Evolutionary conservation across 176 grass and related monocot species (phyloP).

Genomic region (Puccinellia tenuiflora): DNA sequence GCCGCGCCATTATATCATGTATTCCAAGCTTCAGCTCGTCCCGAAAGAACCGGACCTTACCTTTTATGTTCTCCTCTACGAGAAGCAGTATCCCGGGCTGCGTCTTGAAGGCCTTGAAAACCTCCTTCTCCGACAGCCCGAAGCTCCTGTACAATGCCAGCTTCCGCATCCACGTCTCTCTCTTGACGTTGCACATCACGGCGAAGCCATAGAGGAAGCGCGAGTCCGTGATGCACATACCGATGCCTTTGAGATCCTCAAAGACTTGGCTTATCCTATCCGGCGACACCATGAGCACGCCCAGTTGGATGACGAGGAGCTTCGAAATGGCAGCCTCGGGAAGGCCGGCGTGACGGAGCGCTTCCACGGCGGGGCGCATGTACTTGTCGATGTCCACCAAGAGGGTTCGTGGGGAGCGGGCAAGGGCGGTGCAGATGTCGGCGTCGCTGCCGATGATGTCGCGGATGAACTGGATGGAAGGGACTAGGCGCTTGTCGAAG

Average conservation of each 20-base stretch:
- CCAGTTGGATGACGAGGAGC: slow-evolving; percentile 6
- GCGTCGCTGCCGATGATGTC: slow-evolving; percentile 15
- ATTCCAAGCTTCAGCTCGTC: slow-evolving; percentile 25
- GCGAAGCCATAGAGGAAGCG: slow-evolving; percentile 13
- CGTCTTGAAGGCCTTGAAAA: slow-evolving; percentile 30
- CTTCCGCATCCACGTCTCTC: slow-evolving; percentile 30
- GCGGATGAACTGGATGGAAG: slow-evolving; percentile 27
- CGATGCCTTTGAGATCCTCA: slow-evolving; percentile 23
- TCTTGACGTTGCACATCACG: background rate
- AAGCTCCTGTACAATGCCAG: slow-evolving; percentile 35
- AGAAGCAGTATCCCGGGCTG: background rate
- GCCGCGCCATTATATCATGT: background rate
- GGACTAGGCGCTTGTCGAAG: slow-evolving; percentile 24
- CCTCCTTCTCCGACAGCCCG: slow-evolving; percentile 15
- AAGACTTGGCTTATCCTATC: slow-evolving; percentile 10
- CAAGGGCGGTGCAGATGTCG: background rate
- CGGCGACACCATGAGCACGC: background rate
- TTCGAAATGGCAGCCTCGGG: background rate
- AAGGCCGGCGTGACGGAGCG: slow-evolving; percentile 20
- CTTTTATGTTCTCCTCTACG: slow-evolving; percentile 20
- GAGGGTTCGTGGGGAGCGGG: background rate
- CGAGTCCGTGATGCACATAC: background rate
- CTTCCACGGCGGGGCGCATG: slow-evolving; percentile 24
- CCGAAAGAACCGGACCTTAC: slow-evolving; percentile 25
- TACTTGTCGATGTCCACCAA: background rate